Percentiles rank a stretch among this genome's conserved stretches.
phyloP scores from a whole-genome alignment of 495 filamentous ascomycete species.

The Aspergillus sclerotioniger region DNA sequence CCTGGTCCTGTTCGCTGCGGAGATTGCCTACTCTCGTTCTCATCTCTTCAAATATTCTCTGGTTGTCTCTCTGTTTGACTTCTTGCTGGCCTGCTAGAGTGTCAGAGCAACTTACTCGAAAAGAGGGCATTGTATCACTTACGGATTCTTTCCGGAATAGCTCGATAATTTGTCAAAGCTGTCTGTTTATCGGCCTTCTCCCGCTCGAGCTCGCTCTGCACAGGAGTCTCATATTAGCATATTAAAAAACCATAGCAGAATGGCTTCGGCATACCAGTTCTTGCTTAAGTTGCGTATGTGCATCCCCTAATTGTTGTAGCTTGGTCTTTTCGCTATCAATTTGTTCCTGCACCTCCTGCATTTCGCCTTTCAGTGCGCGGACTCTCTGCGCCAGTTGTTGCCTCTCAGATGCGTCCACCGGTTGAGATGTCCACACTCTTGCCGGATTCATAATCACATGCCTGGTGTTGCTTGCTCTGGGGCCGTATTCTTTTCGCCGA shows the following conservation, averaged over 20 bases:
- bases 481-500: constrained; percentile 72
- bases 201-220: constrained; percentile 43
- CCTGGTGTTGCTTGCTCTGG: constrained; percentile 61
- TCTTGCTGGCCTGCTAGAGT: constrained; percentile 50
- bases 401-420: constrained; percentile 64
- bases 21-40: constrained; percentile 41
- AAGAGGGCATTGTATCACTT: constrained; percentile 17
- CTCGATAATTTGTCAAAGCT: constrained; percentile 57
- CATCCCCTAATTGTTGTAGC: constrained; percentile 39
- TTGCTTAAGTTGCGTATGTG: constrained; percentile 14
- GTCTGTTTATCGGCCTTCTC: constrained; percentile 60
- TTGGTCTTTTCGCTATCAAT: constrained; percentile 30
- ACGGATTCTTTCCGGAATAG: constrained; percentile 71
- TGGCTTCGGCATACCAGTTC: constrained; percentile 39
- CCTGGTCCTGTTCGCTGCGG: constrained; percentile 51
- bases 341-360: constrained; percentile 34
- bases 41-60: constrained; percentile 42
- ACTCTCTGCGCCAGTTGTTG: constrained; percentile 46
- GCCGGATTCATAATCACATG: constrained; percentile 55
- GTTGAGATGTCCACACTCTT: constrained; percentile 71
- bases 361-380: constrained; percentile 39
- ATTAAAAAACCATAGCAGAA: neutral
- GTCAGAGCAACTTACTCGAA: constrained; percentile 14
- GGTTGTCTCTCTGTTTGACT: constrained; percentile 41
- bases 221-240: constrained; percentile 17